Evolutionary conservation across 306 rosid genomes (phyloP).

Genomic region (Fragaria nilgerrensis): DNA sequence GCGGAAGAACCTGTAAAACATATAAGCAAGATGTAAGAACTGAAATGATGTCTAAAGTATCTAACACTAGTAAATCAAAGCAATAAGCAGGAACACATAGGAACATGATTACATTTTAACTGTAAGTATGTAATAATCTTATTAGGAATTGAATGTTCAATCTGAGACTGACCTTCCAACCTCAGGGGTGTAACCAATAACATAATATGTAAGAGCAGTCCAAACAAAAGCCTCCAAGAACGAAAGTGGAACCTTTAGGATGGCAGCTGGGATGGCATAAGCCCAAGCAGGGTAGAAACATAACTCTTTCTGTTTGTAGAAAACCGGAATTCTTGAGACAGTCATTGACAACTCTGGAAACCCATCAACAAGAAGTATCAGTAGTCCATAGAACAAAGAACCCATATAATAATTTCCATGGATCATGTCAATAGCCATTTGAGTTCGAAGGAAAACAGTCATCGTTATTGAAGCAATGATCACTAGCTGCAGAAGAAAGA

Average conservation of each 20-base stretch:
- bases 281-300: slow-evolving; percentile 53
- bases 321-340: slow-evolving; percentile 45
- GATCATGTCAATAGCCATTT: slow-evolving; percentile 37
- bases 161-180: slow-evolving; percentile 29
- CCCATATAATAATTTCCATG: slow-evolving; percentile 68
- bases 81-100: not conserved
- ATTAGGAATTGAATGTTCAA: not conserved
- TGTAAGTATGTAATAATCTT: not conserved
- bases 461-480: slow-evolving; percentile 65
- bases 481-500: slow-evolving; percentile 46
- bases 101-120: not conserved
- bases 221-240: slow-evolving; percentile 35
- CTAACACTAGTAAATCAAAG: not conserved
- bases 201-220: slow-evolving; percentile 41
- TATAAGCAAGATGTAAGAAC: not conserved
- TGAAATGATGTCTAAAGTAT: not conserved
- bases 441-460: slow-evolving; percentile 72
- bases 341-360: slow-evolving; percentile 74
- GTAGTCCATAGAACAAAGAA: slow-evolving; percentile 58
- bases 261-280: slow-evolving; percentile 34
- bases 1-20: slow-evolving; percentile 35
- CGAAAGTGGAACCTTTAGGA: slow-evolving; percentile 40
- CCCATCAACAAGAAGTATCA: slow-evolving; percentile 73
- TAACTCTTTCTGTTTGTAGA: slow-evolving; percentile 35
- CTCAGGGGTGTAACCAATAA: slow-evolving; percentile 43